Percentiles rank a stretch among this genome's conserved stretches.
phyloP scores from a whole-genome alignment of 768 basidiomycete species.

The Kockovaella imperatae region DNA sequence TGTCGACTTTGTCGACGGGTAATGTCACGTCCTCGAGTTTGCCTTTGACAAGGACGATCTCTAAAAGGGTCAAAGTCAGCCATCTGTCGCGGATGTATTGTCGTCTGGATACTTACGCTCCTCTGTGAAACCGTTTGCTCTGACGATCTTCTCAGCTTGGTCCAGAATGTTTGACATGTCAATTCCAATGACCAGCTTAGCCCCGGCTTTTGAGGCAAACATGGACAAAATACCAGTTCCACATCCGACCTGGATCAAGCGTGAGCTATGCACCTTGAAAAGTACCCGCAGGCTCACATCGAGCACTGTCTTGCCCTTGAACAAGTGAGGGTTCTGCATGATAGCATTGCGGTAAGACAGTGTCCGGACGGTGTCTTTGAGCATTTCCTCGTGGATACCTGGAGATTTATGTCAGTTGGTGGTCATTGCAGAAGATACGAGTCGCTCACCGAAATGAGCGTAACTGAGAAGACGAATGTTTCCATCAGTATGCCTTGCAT shows the following conservation, averaged over 20 bases:
- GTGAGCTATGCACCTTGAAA: no score
- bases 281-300: conserved; percentile 49
- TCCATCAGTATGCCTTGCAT: no score
- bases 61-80: conserved; percentile 46
- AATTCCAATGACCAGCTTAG: conserved; percentile 88
- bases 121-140: conserved; percentile 82
- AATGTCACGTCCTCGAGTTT: conserved; percentile 90
- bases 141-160: conserved; percentile 93
- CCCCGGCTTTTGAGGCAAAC: conserved; percentile 95
- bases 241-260: conserved; percentile 64
- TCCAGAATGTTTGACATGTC: conserved; percentile 99
- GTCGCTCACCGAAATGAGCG: conserved; percentile 33
- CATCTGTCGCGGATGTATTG: background rate
- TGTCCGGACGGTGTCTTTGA: conserved; percentile 93
- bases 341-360: conserved; percentile 91
- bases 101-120: conserved; percentile 62
- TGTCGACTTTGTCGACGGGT: conserved; percentile 86
- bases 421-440: background rate
- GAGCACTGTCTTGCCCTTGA: conserved; percentile 90
- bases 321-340: conserved; percentile 85
- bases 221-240: conserved; percentile 96
- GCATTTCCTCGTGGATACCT: conserved; percentile 99
- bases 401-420: background rate
- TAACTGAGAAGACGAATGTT: conserved; percentile 10
- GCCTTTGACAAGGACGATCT: conserved; percentile 91